Evolutionary conservation across 306 rosid genomes (phyloP), one percentile per base, ranked within the genome.

Genomic region (Myrica gale): DNA sequence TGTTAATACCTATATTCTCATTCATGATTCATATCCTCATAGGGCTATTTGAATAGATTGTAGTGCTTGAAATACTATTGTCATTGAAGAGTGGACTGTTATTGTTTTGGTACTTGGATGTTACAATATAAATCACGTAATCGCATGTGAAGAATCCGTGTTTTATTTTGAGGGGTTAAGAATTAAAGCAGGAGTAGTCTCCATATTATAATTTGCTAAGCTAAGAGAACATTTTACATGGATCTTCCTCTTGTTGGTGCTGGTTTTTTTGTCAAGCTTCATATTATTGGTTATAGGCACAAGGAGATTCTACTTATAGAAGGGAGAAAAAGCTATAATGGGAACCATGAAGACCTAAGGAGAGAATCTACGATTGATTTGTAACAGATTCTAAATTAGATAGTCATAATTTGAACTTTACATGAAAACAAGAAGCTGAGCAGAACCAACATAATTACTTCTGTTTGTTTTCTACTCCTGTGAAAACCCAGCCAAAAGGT

Each of bases 1-100:
- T 80, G 87, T 79, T 69, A 70, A 37, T 69, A 68, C 45, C 26
- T 71, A 9, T 69, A 57, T 42, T 81, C 57, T 43, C 51, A 26
- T 41, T 60, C 76, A 5, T 75, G 39, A 69, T 41, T 61, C 56
- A 68, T 11, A 19, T 71, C 26, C 63, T 45, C 37, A 54, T 39
- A 68, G 45, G 61, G 57, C 62, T n/a, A 7, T 32, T 57, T 44
- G 47, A 32, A 70, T 62, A 9, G 71, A 71, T 45, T 69, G 44
- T 52, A 46, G n/a, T 39, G 74, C 15, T 55, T 77, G 66, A 62
- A 37, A 63, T 45, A 44, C 72, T 32, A 47, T 23, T 58, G 66
- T 21, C 12, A 10, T 9, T 21, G 4, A 58, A 32, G 4, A 4
- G 15, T 58, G 66, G 5, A 63, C 41, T 5, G 5, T 6, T 16